Evolutionary conservation across 805 yeast genomes (phyloP).

Genomic region (Scheffersomyces lignosus): DNA sequence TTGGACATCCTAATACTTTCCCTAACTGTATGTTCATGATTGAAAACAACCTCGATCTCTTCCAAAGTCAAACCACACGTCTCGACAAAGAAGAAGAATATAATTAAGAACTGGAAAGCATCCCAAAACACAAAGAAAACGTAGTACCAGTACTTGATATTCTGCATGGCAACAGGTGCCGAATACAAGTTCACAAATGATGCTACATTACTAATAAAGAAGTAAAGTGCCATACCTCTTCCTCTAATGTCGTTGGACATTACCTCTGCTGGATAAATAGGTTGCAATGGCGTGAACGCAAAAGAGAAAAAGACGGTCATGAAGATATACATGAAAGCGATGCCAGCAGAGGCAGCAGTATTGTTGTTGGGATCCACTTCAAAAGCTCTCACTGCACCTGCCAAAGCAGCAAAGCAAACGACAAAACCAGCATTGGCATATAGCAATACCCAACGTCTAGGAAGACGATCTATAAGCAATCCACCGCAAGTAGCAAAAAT

Average conservation of each 20-base stretch:
- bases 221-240: constrained; percentile 15
- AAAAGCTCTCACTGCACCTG: not conserved
- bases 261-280: constrained; percentile 30
- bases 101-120: constrained; percentile 1
- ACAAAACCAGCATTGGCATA: constrained; percentile 3
- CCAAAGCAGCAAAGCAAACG: not conserved
- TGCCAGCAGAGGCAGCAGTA: constrained; percentile 18
- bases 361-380: not conserved
- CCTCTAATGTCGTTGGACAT: constrained; percentile 3
- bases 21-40: not conserved
- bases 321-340: constrained; percentile 28
- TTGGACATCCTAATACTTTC: constrained; percentile 1
- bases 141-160: constrained; percentile 29
- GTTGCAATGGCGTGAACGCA: constrained; percentile 36
- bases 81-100: constrained; percentile 35
- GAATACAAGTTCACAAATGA: constrained; percentile 23
- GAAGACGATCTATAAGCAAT: not conserved
- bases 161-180: constrained; percentile 26
- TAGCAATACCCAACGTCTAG: not conserved
- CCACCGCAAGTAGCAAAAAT: constrained; percentile 1
- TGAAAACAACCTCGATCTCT: not conserved
- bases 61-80: not conserved
- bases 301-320: constrained; percentile 23
- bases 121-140: constrained; percentile 33
- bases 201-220: constrained; percentile 25